Conservation (phyloP, 345 rosid species). For the Brassica juncea region DNA sequence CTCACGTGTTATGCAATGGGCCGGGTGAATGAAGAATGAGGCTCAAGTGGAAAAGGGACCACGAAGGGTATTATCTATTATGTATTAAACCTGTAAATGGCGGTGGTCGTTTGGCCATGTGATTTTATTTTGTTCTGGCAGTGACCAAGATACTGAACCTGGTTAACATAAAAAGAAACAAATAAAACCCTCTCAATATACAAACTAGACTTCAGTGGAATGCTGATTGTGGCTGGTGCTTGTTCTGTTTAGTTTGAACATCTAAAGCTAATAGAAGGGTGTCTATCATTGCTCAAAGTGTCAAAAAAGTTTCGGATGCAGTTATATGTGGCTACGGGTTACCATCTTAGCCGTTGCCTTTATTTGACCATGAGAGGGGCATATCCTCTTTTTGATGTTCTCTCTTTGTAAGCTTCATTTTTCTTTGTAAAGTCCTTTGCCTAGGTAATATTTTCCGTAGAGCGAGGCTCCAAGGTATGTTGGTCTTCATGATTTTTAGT, state of each 20-base stretch:
- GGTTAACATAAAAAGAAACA: background rate
- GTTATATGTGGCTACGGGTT: background rate
- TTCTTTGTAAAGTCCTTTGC: no score
- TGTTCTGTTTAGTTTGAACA: background rate
- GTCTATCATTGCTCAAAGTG: background rate
- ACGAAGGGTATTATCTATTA: slow-evolving; percentile 10
- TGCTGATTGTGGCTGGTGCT: background rate
- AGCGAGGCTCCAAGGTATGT: no score
- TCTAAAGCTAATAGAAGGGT: background rate
- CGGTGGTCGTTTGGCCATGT: slow-evolving; percentile 44
- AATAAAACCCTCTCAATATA: background rate
- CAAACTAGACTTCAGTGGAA: background rate
- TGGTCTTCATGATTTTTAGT: no score
- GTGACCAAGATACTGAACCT: background rate
- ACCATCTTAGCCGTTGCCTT: background rate
- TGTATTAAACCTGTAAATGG: slow-evolving; percentile 26
- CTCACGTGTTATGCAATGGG: slow-evolving; percentile 26
- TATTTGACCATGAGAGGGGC: background rate
- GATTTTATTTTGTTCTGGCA: slow-evolving; percentile 1
- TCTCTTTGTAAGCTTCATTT: no score
- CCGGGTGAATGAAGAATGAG: slow-evolving; percentile 7
- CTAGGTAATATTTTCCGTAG: no score
- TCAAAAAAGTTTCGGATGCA: background rate
- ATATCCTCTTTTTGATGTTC: no score
- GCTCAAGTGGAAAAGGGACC: slow-evolving; percentile 33